Base-by-base conservation (phyloP, 192 early-diverging fungal genomes). In the Coemansia sp. region DNA sequence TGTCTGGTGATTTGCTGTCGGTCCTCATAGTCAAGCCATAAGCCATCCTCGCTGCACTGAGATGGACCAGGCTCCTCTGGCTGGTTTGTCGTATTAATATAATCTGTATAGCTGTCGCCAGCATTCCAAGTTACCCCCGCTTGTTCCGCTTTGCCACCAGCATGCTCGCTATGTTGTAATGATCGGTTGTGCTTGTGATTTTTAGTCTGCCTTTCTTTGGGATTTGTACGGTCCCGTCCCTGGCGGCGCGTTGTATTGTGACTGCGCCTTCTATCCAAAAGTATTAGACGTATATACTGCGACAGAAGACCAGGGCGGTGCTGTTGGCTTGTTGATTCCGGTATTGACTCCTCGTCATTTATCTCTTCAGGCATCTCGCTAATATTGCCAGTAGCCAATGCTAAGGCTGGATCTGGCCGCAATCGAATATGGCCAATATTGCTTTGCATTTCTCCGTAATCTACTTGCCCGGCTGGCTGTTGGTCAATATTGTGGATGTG, bases 371-470 rank as follows among this genome's bases (percentile, higher is more conserved):
- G 34, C 18, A 25, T 53, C 1, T 48, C 50, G 25, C 50, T 34
- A 30, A 51, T 19, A 2, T 58, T 18, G 26, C 65, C 62, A 18
- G 54, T 48, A 5, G 54, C 58, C 49, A 60, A 24, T 28, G 66
- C 54, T 1, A 63, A 47, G 31, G 67, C 64, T 5, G 65, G 69
- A 49, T 78, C 69, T 0, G 75, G 75, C 24, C 59, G 60, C 22
- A 78, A 55, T 38, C 70, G 70, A 14, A 78, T 78, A 48, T 71
- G 75, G 3, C 75, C 75, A 2, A 71, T 63, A 50, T 64, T 65
- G 25, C 65, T 68, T 5, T 68, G 49, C 69, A 68, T 68, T 4
- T 56, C 67, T 10, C 44, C 47, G 4, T 49, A 56, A 14, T 60
- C 32, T 16, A 28, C 44, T 18, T 52, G 38, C 5, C 64, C 58